Evolutionary conservation across 495 filamentous ascomycete genomes (phyloP), one percentile per base, ranked within the genome.

Genomic region (Lasiosphaeriaceae sp.): DNA sequence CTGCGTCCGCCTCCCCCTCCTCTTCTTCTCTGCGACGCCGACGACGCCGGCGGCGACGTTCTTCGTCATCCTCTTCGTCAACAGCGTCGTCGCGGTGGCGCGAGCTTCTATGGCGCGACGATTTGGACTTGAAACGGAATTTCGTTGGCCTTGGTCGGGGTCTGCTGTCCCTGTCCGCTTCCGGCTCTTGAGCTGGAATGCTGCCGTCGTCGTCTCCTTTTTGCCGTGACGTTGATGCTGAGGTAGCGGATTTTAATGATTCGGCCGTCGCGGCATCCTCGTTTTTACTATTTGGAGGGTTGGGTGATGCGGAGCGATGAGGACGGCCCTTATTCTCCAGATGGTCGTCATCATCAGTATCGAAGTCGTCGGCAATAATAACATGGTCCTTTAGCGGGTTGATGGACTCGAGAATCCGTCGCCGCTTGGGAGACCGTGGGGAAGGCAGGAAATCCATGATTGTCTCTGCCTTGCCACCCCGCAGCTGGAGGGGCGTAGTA

Each of bases 371-470:
- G n/a, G 20, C 47, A 22, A 7, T 6, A 2, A 16, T 31, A 7
- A 11, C 45, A 3, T 20, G 3, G n/a, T 55, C n/a, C n/a, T 49
- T 34, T 23, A n/a, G 43, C 43, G 67, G 74, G 51, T 79, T 78
- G 58, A 77, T 70, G 3, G 75, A 78, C 1, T 72, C 68, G 16
- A 79, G 61, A 41, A 77, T 74, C 45, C 72, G 74, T 57, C 74
- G 72, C 60, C 74, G 71, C 51, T 71, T 76, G 26, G 76, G 76
- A 54, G 75, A 77, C 52, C 67, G 57, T 34, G 69, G 59, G 49
- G 47, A 50, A 6, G 39, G 16, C 14, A 17, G n/a, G 14, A n/a
- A 4, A 7, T 47, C 46, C 46, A 47, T 47, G 46, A 17, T 44
- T 31, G 26, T 9, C 26, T 43, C 14, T 43, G 39, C 39, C 39